Evolutionary conservation across 352 stramenopile genomes (phyloP), one percentile per base, ranked within the genome.

Genomic region (Phytophthora pisi): DNA sequence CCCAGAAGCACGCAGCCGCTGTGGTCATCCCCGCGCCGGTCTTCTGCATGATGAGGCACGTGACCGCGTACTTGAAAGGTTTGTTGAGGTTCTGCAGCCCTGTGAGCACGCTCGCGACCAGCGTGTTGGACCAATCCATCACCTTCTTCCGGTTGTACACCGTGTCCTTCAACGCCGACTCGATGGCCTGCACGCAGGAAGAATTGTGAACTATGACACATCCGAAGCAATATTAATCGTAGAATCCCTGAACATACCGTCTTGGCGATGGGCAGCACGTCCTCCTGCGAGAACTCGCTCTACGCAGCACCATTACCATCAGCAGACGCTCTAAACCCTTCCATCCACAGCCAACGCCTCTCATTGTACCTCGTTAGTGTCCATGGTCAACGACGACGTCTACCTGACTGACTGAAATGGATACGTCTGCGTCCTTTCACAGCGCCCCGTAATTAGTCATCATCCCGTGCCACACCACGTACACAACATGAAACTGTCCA

Each of bases 101-200:
- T 24, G 81, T 90, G 57, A 95, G 80, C 36, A 95, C 86, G n/a
- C 79, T 70, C 2, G 86, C 86, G 43, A 95, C 86, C 24, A 95
- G 76, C 36, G 86, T 82, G 55, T 95, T 95, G 61, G 82, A 90
- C 86, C 86, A 95, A 71, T 95, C 86, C 52, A 93, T 77, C 30
- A 93, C 86, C 42, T 95, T 95, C 63, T 95, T 95, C 64, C 84
- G 76, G 59, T 91, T 95, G 77, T 95, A 95, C 38, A 93, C 83
- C 0, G 84, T 90, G 68, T 93, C 86, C 50, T 95, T 95, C 11
- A 95, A 65, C 20, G 82, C 77, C 24, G 79, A 64, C 51, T 95
- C 86, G 58, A 95, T 95, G 28, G 85, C 83, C 83, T 91, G 11
- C 31, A 52, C 16, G 11, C 10, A 53, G 54, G 11, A 28, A 18